A percentile compares a stretch with the other conserved stretches of the same genome.
phyloP scores from a whole-genome alignment of 2,329 filamentous ascomycete species.

The Diaporthe capsici region DNA sequence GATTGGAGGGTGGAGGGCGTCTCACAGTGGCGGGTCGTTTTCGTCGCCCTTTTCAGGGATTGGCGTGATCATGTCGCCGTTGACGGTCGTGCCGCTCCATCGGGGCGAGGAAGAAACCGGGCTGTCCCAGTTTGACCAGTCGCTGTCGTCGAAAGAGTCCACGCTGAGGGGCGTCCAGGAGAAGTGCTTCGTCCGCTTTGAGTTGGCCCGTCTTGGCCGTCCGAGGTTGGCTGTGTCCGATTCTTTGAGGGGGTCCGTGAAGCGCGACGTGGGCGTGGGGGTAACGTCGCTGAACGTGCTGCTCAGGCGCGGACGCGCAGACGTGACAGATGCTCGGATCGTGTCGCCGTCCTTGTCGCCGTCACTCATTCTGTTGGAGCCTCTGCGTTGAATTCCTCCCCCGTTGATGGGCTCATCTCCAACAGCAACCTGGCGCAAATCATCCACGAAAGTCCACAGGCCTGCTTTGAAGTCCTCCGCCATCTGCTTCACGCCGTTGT shows the following conservation, averaged over 20 bases:
- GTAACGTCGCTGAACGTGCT: conserved; percentile 57
- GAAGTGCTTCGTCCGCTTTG: conserved; percentile 65
- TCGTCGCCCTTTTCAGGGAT: conserved; percentile 64
- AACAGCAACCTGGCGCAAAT: conserved; percentile 94
- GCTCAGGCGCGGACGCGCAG: conserved; percentile 58
- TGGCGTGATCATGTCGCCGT: conserved; percentile 59
- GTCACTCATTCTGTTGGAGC: conserved; percentile 36
- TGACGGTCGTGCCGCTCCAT: conserved; percentile 75
- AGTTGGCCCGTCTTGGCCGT: conserved; percentile 37
- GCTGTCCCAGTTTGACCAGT: conserved; percentile 76
- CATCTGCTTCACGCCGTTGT: conserved; percentile 76
- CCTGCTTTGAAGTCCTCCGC: conserved; percentile 91
- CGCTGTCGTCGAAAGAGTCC: conserved; percentile 71
- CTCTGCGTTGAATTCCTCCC: conserved; percentile 43
- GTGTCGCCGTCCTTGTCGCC: conserved; percentile 59
- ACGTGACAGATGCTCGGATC: conserved; percentile 58
- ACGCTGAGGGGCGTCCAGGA: conserved; percentile 72
- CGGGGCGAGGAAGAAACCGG: conserved; percentile 64
- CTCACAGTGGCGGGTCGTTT: conserved; percentile 64
- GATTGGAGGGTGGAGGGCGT: conserved; percentile 40
- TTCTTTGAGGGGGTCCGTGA: conserved; percentile 36
- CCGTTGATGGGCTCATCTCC: conserved; percentile 88
- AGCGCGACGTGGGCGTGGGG: conserved; percentile 44
- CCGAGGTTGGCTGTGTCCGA: conserved; percentile 39
- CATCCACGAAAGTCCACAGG: conserved; percentile 94